phyloP scores from a whole-genome alignment of 306 rosid species.

The Trifolium subterraneum region DNA sequence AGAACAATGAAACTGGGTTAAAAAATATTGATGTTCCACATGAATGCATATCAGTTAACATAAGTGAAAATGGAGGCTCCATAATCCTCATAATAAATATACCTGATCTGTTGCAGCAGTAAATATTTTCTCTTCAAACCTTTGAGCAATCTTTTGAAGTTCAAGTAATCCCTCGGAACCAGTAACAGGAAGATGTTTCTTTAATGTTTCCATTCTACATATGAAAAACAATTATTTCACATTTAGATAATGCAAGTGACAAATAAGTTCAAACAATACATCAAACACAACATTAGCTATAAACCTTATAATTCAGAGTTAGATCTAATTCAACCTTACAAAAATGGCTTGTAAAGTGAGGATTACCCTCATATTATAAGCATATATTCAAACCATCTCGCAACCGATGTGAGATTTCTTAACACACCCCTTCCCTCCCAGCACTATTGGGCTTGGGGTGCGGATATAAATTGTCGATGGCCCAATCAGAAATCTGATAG shows the following conservation, averaged over 20 bases:
- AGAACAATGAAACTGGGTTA: not conserved
- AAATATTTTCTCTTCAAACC: constrained; percentile 79
- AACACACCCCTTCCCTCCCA: too few species aligned
- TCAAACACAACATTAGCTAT: not conserved
- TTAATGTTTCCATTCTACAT: constrained; percentile 66
- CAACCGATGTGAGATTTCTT: too few species aligned
- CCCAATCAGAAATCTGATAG: too few species aligned
- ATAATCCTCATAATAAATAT: constrained; percentile 8
- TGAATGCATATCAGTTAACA: not conserved
- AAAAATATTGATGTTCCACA: constrained; percentile 13
- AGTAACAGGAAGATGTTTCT: constrained; percentile 62
- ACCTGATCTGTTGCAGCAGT: constrained; percentile 69
- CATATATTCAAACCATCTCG: too few species aligned
- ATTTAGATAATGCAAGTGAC: constrained; percentile 25
- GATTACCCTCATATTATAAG: too few species aligned
- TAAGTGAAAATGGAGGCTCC: not conserved
- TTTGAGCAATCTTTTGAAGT: constrained; percentile 64
- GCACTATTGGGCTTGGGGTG: too few species aligned
- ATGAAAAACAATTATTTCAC: constrained; percentile 24
- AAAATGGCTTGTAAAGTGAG: too few species aligned
- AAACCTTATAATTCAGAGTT: too few species aligned
- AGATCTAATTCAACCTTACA: too few species aligned
- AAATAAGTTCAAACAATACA: not conserved
- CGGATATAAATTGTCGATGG: too few species aligned
- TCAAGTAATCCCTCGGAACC: constrained; percentile 63